These are phyloP conservation scores for Eragrostis curvula DNA, from an alignment of 176 grass and related monocot genomes.

Conservation along the genomic window DNA sequence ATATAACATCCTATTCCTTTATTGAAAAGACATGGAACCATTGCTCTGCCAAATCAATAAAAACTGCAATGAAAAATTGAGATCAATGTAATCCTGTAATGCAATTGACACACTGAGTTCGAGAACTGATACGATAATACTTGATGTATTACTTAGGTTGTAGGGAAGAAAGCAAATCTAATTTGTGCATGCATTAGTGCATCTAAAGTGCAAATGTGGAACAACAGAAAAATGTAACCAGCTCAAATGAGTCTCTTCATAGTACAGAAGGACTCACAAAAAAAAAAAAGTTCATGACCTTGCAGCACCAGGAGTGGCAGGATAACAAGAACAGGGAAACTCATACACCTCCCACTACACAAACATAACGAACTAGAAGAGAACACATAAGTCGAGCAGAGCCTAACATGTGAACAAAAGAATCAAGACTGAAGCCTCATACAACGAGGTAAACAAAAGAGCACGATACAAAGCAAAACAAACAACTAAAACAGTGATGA, in stretches of 20 bases:
- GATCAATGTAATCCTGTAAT: conserved; percentile 9
- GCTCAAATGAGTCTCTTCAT: conserved; percentile 1
- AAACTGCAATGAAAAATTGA: conserved; percentile 10
- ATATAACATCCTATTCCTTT: conserved; percentile 10
- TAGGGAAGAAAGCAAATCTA: neutral
- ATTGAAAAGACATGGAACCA: neutral
- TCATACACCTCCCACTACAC: neutral
- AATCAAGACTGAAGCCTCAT: neutral
- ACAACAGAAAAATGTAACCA: conserved; percentile 3
- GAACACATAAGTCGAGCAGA: neutral
- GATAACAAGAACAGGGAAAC: conserved; percentile 2
- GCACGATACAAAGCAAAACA: neutral
- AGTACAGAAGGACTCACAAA: neutral
- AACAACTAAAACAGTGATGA: conserved; percentile 11
- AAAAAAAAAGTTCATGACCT: conserved; percentile 5
- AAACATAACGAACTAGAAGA: neutral
- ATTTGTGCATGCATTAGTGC: neutral
- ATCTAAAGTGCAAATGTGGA: conserved; percentile 1
- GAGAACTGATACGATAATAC: neutral
- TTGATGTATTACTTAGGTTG: neutral
- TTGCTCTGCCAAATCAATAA: conserved; percentile 11
- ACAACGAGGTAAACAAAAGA: neutral
- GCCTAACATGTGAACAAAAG: neutral
- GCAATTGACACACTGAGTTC: neutral
- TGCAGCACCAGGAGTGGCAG: neutral